These are phyloP conservation scores for Cryptosporidium tyzzeri DNA, from an alignment of 169 alveolate genomes.

Conservation along the genomic window DNA sequence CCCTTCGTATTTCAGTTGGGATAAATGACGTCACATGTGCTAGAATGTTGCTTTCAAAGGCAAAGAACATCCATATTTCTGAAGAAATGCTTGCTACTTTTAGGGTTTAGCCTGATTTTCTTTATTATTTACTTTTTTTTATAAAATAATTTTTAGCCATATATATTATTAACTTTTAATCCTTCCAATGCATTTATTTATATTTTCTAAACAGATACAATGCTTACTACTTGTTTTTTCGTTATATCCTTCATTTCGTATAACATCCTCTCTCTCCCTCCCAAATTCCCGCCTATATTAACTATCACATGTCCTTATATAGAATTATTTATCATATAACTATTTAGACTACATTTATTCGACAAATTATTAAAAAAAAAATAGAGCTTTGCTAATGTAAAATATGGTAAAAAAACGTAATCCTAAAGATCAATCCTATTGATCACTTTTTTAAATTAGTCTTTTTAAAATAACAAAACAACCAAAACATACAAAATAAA, in stretches of 20 bases:
- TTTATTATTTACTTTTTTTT: neutral
- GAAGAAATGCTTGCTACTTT: slow-evolving; percentile 36
- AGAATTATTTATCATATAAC: too few species aligned
- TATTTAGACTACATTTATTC: too few species aligned
- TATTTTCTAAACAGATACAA: too few species aligned
- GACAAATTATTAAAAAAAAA: too few species aligned
- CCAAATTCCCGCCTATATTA: too few species aligned
- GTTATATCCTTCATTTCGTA: neutral
- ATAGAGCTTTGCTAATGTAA: too few species aligned
- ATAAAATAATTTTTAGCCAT: neutral
- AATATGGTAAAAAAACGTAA: too few species aligned
- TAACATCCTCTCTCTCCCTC: too few species aligned
- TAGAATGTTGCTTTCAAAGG: slow-evolving; percentile 56
- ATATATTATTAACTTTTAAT: neutral
- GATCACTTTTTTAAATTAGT: too few species aligned
- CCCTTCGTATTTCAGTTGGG: slow-evolving; percentile 69
- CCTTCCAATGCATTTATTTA: neutral
- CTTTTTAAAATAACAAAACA: neutral
- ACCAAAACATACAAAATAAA: neutral
- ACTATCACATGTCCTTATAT: too few species aligned
- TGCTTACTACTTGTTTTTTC: neutral
- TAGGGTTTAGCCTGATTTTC: neutral
- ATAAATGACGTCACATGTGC: slow-evolving; percentile 56
- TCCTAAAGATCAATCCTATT: neutral
- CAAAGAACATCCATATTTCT: slow-evolving; percentile 40